A percentile compares a stretch with the other conserved stretches of the same genome.
These are phyloP conservation scores for Sesbania bispinosa DNA, from an alignment of 306 rosid species.

Conservation along the genomic window DNA sequence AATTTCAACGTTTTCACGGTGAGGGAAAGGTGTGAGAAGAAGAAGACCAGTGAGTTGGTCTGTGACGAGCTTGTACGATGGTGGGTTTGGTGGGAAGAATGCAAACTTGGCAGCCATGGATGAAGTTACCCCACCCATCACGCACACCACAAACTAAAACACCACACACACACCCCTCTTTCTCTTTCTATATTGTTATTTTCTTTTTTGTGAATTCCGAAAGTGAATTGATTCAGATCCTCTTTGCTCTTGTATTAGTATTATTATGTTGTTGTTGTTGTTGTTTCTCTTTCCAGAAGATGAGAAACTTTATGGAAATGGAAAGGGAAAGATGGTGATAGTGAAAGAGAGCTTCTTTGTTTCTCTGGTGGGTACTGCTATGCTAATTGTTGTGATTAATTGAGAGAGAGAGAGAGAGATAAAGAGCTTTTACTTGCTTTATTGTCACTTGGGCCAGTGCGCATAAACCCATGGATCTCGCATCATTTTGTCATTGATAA, in stretches of 20 bases:
- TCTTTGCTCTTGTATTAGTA: neutral
- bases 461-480: conserved; percentile 17
- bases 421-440: neutral
- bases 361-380: conserved; percentile 15
- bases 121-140: conserved; percentile 95
- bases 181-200: neutral
- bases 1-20: conserved; percentile 86
- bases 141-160: neutral
- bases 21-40: conserved; percentile 76
- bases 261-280: too few species aligned
- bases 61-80: conserved; percentile 63
- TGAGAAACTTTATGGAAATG: conserved; percentile 20
- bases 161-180: neutral
- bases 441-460: neutral
- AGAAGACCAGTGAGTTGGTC: conserved; percentile 68
- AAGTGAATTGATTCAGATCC: conserved; percentile 32
- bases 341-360: conserved; percentile 22
- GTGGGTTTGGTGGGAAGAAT: conserved; percentile 89
- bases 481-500: conserved; percentile 15
- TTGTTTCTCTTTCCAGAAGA: conserved; percentile 35
- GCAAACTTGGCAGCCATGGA: conserved; percentile 98
- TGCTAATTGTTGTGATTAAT: neutral
- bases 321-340: conserved; percentile 29
- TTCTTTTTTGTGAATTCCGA: neutral
- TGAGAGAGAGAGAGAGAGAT: neutral